Base-by-base conservation (phyloP, 345 rosid species). In the Nephelium lappaceum region DNA sequence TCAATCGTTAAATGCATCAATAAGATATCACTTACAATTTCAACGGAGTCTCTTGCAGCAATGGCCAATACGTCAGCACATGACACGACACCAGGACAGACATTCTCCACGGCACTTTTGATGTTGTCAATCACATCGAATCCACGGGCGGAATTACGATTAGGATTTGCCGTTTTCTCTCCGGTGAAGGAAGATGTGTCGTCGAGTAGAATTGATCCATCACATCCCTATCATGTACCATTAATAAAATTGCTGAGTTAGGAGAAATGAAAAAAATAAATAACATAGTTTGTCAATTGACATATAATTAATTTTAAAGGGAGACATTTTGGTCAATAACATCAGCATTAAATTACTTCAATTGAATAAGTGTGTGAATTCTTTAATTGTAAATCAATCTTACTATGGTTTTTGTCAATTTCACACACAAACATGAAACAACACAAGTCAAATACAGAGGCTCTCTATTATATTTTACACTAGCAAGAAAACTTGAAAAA, bases 21-120 rank as follows among this genome's bases (percentile, higher is more conserved):
- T 19, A n/a, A 42, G 1, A 8, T 19, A 41, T 43, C 53, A 57
- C 90, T 88, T 84, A 91, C 98, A 1, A 42, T 42, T 18, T 49
- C 77, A 49, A 88, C 90, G 3, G 95, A 89, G 86, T 93, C 97
- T 77, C 93, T 83, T 47, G 98, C 91, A 55, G 97, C 85, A 77
- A 93, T 73, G 42, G 98, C 91, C 57, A 95, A 39, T 27, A 93
- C 36, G 80, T 95, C 98, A 41, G 98, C 98, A 47, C 98, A 95
- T 2, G 98, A 93, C 68, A 95, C 97, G 7, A 91, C 90, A 3
- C 93, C 93, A 0, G 97, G 95, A 81, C 98, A 95, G 14, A 75
- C 92, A 0, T 83, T 87, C 85, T 93, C 97, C 11, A 95, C 94
- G 0, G 95, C 93, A 0, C 94, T 72, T 75, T 95, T 95, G 31